Conservation (phyloP, 106 monocot species). For the Amphibolis antarctica region DNA sequence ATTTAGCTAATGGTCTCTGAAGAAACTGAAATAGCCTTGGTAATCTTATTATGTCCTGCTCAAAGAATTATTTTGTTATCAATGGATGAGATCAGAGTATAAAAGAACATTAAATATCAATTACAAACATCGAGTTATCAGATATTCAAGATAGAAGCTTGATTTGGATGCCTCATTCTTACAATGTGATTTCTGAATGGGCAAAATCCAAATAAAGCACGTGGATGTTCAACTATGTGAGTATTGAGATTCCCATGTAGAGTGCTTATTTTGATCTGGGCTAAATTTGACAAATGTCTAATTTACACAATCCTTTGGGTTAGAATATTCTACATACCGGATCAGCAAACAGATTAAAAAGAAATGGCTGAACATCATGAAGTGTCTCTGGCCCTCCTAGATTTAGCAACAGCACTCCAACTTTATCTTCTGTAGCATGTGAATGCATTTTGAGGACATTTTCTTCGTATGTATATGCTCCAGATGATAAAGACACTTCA, state of each 20-base stretch:
- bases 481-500: slow-evolving; percentile 12
- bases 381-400: slow-evolving; percentile 87
- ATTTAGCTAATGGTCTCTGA: slow-evolving; percentile 84
- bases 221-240: no score
- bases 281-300: no score
- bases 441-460: slow-evolving; percentile 1
- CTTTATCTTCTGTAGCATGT: slow-evolving; percentile 20
- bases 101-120: background rate
- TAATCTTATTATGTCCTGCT: slow-evolving; percentile 88
- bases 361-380: slow-evolving; percentile 82
- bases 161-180: no score
- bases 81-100: background rate
- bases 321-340: slow-evolving; percentile 36
- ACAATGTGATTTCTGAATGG: no score
- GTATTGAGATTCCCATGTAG: no score
- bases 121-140: no score
- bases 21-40: slow-evolving; percentile 83
- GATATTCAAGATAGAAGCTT: no score
- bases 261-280: background rate
- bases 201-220: no score
- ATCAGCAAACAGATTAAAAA: slow-evolving; percentile 92
- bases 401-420: slow-evolving; percentile 72
- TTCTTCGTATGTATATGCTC: slow-evolving; percentile 5
- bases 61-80: background rate
- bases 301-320: no score